A percentile compares a stretch with the other conserved stretches of the same genome.
phyloP scores from a whole-genome alignment of 1,284 basidiomycete species.

The Mycosarcoma mackinlayi region DNA sequence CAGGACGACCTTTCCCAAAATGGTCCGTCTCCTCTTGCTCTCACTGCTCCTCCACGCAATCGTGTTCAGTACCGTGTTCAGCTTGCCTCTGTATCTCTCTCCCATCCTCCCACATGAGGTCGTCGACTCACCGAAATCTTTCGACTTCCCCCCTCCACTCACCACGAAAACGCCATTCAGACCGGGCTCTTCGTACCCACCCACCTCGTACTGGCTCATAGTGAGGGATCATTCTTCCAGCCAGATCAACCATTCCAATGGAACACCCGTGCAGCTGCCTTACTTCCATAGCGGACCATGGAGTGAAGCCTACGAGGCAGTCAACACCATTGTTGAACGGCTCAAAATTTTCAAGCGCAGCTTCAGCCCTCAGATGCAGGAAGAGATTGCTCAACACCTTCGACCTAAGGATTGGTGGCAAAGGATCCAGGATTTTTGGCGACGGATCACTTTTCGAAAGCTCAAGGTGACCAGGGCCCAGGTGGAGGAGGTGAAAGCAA shows the following conservation, averaged over 20 bases:
- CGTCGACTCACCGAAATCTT: too few relatives aligned
- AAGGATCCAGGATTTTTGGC: constrained; percentile 15
- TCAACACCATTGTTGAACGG: background rate
- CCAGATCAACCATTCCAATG: background rate
- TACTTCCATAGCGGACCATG: constrained; percentile 19
- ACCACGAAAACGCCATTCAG: too few relatives aligned
- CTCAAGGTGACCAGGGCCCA: constrained; percentile 9
- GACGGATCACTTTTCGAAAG: background rate
- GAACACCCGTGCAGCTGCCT: background rate
- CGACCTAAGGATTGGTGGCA: constrained; percentile 13
- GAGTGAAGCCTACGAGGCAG: constrained; percentile 10
- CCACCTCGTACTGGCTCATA: background rate
- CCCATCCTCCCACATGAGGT: too few relatives aligned
- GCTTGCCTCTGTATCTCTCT: too few relatives aligned
- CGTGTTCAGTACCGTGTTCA: too few relatives aligned
- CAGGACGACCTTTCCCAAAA: too few relatives aligned
- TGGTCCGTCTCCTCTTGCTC: too few relatives aligned
- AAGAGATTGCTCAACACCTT: constrained; percentile 14
- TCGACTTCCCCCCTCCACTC: too few relatives aligned
- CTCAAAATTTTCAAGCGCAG: constrained; percentile 14
- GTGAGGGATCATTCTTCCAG: background rate
- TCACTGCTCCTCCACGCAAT: too few relatives aligned
- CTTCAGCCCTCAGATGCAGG: background rate
- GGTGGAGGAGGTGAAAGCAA: constrained; percentile 1
- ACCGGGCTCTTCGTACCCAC: background rate